Conservation (phyloP, 73 alveolate genomes). For the Paramecium tetraurelia region DNA sequence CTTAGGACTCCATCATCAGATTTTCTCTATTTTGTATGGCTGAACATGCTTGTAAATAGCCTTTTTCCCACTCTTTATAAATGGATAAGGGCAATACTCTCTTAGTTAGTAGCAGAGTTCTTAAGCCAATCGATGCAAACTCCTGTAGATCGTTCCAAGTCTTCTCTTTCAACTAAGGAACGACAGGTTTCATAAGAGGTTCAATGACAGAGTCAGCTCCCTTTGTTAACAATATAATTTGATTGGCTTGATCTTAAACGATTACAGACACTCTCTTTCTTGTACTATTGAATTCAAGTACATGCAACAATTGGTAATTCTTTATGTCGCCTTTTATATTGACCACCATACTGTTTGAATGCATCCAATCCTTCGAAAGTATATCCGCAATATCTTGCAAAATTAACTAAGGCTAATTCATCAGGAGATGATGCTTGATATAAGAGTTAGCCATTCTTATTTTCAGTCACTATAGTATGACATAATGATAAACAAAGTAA, state of each 20-base stretch:
- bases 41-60: conserved; percentile 50
- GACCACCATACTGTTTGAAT: conserved; percentile 61
- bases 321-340: conserved; percentile 50
- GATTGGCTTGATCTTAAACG: conserved; percentile 71
- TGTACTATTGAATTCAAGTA: conserved; percentile 53
- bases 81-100: conserved; percentile 62
- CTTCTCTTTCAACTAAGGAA: neutral
- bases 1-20: conserved; percentile 64
- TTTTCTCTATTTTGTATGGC: conserved; percentile 47
- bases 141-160: conserved; percentile 50
- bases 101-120: conserved; percentile 90
- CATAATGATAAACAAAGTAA: conserved; percentile 71
- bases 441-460: conserved; percentile 61
- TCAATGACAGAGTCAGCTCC: conserved; percentile 95
- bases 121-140: conserved; percentile 90
- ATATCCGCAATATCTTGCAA: conserved; percentile 76
- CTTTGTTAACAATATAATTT: conserved; percentile 74
- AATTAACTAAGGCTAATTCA: conserved; percentile 96
- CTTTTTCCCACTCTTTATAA: conserved; percentile 70
- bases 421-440: conserved; percentile 92
- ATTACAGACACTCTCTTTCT: conserved; percentile 80
- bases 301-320: conserved; percentile 59
- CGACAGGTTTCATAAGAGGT: conserved; percentile 58
- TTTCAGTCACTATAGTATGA: conserved; percentile 79
- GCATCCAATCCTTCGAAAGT: conserved; percentile 64